Percentiles rank a stretch among this genome's conserved stretches.
Conservation (phyloP, 148 eudicot genomes). For the Arbutus unedo region DNA sequence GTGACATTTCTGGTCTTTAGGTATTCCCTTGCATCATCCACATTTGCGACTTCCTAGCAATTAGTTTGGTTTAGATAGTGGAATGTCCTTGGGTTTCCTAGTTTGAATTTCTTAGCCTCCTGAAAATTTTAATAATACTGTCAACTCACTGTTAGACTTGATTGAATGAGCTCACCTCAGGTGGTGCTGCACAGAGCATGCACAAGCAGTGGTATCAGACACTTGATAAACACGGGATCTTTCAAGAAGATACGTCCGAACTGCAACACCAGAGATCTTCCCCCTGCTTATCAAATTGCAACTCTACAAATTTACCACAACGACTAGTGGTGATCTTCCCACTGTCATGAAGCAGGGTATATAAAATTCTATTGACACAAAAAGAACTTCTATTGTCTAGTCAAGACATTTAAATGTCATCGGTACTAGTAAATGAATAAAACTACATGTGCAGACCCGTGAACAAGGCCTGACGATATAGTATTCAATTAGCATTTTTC, state of each 20-base stretch:
- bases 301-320: conserved; percentile 99
- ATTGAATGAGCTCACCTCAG: conserved; percentile 53
- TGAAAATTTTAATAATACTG: conserved; percentile 28
- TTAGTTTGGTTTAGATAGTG: conserved; percentile 92
- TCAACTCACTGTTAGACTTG: conserved; percentile 1
- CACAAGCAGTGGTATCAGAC: conserved; percentile 94
- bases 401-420: too few species aligned
- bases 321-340: too few species aligned
- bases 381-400: too few species aligned
- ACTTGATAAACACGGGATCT: conserved; percentile 98
- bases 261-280: conserved; percentile 98
- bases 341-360: too few species aligned
- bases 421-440: too few species aligned
- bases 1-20: conserved; percentile 84
- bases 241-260: conserved; percentile 95
- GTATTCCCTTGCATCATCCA: conserved; percentile 90
- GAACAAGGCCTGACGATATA: conserved; percentile 25
- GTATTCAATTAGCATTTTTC: too few species aligned
- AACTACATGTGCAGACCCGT: too few species aligned
- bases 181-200: conserved; percentile 94
- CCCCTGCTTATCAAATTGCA: conserved; percentile 94
- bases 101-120: conserved; percentile 76
- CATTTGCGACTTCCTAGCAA: conserved; percentile 77
- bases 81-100: conserved; percentile 79
- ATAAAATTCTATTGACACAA: too few species aligned